Conservation (phyloP, 2,329 filamentous ascomycete species). For the Paraphaeosphaeria minitans region DNA sequence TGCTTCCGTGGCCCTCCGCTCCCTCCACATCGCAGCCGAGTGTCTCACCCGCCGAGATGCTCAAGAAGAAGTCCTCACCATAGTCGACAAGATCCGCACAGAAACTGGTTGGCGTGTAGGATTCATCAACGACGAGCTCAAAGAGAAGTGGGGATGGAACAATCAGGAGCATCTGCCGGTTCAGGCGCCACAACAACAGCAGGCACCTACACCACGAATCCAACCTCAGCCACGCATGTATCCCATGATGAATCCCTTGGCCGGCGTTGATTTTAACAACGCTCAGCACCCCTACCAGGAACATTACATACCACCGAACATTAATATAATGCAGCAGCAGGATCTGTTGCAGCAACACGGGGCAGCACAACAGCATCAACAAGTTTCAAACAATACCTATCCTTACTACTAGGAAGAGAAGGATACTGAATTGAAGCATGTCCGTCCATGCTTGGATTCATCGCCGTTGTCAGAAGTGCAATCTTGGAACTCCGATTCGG, state of each 20-base stretch:
- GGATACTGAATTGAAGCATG: too few relatives aligned
- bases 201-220: conserved; percentile 22
- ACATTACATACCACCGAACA: conserved; percentile 76
- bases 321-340: conserved; percentile 27
- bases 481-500: background rate
- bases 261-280: conserved; percentile 74
- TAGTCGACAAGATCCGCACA: conserved; percentile 75
- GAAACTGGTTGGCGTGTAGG: conserved; percentile 80
- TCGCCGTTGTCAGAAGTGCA: background rate
- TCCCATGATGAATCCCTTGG: conserved; percentile 70
- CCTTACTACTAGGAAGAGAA: conserved; percentile 9
- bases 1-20: conserved; percentile 77
- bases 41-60: conserved; percentile 71
- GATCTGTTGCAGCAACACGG: conserved; percentile 5
- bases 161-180: conserved; percentile 44
- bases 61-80: conserved; percentile 78
- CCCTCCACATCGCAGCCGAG: conserved; percentile 76
- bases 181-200: conserved; percentile 29
- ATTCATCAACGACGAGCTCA: conserved; percentile 74
- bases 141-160: conserved; percentile 78
- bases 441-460: background rate
- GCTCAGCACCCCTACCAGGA: conserved; percentile 82
- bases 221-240: conserved; percentile 26
- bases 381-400: background rate
- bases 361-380: conserved; percentile 16